A percentile compares a stretch with the other conserved stretches of the same genome.
These are phyloP conservation scores for Silene latifolia DNA, from an alignment of 148 eudicot genomes.

Conservation along the genomic window DNA sequence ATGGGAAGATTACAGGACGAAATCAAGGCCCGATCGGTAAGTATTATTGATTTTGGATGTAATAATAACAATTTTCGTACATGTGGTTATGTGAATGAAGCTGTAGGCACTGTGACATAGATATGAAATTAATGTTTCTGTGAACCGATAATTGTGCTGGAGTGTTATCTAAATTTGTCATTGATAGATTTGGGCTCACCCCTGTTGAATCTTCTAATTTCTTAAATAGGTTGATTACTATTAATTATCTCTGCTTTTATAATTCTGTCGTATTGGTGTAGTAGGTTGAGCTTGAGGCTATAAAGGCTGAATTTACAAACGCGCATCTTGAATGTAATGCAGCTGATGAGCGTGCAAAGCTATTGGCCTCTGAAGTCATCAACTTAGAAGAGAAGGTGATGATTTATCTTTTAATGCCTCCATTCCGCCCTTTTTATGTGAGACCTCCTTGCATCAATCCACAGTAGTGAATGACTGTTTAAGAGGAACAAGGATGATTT, in stretches of 20 bases:
- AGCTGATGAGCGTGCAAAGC: slow-evolving; percentile 95
- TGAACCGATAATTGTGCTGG: neutral
- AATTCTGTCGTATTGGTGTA: slow-evolving; percentile 37
- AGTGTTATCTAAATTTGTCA: neutral
- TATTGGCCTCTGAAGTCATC: slow-evolving; percentile 97
- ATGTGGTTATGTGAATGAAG: neutral
- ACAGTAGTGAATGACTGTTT: too few species aligned
- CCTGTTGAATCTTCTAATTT: neutral
- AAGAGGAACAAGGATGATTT: too few species aligned
- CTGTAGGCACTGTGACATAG: neutral
- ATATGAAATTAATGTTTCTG: neutral
- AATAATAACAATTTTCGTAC: neutral
- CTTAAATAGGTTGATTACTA: neutral
- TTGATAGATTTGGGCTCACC: neutral
- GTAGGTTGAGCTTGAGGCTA: slow-evolving; percentile 88
- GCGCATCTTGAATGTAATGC: slow-evolving; percentile 94
- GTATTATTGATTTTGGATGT: slow-evolving; percentile 27
- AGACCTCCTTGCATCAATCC: neutral
- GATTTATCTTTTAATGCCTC: neutral
- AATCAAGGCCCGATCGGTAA: slow-evolving; percentile 70
- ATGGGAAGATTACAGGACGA: slow-evolving; percentile 74
- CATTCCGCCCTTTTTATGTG: neutral
- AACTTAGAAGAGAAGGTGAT: slow-evolving; percentile 95
- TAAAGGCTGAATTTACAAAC: slow-evolving; percentile 69
- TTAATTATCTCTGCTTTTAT: slow-evolving; percentile 14